Evolutionary conservation across 169 alveolate genomes (phyloP).

Genomic region (Prorocentrum cordatum): DNA sequence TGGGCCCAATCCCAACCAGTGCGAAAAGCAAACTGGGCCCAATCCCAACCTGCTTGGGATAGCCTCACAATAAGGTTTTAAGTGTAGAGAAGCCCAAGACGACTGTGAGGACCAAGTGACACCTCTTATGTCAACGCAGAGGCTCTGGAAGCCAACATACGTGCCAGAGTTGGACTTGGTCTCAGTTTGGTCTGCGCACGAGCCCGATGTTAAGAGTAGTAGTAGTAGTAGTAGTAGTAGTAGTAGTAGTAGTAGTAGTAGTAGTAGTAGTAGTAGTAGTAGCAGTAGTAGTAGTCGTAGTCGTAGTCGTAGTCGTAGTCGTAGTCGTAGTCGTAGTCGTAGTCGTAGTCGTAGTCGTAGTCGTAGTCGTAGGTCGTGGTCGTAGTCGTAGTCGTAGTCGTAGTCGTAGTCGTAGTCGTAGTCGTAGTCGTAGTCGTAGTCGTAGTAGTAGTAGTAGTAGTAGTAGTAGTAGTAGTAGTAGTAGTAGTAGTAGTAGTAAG

Average conservation of each 20-base stretch:
- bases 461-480: neutral
- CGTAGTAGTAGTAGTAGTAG: neutral
- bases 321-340: neutral
- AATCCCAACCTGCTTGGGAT: too few species aligned
- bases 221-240: neutral
- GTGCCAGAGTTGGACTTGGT: too few species aligned
- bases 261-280: neutral
- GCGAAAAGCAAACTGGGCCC: too few species aligned
- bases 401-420: neutral
- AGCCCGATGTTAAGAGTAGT: neutral
- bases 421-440: neutral
- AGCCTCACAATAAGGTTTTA: too few species aligned
- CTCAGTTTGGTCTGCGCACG: too few species aligned
- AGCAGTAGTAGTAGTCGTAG: neutral
- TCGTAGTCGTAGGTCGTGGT: neutral
- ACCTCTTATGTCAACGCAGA: too few species aligned
- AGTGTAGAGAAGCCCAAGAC: too few species aligned
- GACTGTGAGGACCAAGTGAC: too few species aligned
- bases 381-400: neutral
- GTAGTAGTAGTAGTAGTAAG: too few species aligned
- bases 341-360: neutral
- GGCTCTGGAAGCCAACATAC: too few species aligned
- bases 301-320: neutral
- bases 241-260: neutral
- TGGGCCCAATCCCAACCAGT: too few species aligned